Conservation (phyloP, 495 filamentous ascomycete species). For the Penicillium atrosanguineum region DNA sequence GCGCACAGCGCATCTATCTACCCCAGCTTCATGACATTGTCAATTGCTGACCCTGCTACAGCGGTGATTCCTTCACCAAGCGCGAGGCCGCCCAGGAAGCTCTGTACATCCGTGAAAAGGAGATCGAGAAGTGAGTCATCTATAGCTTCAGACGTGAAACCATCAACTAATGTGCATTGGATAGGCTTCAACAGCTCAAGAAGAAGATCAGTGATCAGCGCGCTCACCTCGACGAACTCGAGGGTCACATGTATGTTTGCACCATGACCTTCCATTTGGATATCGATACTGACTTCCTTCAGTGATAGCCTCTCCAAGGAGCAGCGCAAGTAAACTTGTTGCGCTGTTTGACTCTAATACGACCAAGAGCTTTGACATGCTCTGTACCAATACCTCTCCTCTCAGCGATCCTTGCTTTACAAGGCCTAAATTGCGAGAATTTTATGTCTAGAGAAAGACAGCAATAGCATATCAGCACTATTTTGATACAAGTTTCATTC, state of each 20-base stretch:
- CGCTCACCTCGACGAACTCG: conserved; percentile 76
- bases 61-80: conserved; percentile 83
- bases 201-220: conserved; percentile 78
- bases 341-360: not conserved
- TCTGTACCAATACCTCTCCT: conserved; percentile 4
- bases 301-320: conserved; percentile 24
- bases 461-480: conserved; percentile 15
- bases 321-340: conserved; percentile 6
- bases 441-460: conserved; percentile 9
- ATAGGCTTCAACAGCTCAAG: conserved; percentile 60
- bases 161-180: conserved; percentile 2
- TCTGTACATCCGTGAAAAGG: conserved; percentile 75
- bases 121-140: conserved; percentile 70
- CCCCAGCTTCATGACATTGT: conserved; percentile 3
- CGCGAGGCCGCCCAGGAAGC: conserved; percentile 88
- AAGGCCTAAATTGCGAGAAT: conserved; percentile 1
- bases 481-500: not conserved
- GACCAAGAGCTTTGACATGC: not conserved
- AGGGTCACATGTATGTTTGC: conserved; percentile 69
- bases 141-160: not conserved
- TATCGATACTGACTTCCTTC: conserved; percentile 4
- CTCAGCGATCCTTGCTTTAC: conserved; percentile 1
- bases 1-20: conserved; percentile 3
- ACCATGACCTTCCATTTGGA: not conserved
- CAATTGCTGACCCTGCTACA: not conserved